These are phyloP conservation scores for Metschnikowia drakensbergensis DNA, from an alignment of 805 yeast genomes.

Conservation along the genomic window DNA sequence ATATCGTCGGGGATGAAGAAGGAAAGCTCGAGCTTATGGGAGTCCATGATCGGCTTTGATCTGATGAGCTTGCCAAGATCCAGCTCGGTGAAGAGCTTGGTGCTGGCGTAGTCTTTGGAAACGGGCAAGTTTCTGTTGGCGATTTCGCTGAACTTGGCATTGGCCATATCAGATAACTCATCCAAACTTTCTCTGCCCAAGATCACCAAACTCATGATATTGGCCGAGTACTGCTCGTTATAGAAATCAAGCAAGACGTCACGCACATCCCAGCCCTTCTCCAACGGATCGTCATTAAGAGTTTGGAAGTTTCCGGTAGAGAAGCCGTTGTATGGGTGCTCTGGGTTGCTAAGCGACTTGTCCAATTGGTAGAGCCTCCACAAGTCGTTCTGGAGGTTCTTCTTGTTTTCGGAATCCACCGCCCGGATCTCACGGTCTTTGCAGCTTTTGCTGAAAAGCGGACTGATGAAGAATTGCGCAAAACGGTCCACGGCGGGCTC, in stretches of 20 bases:
- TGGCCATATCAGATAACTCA: slow-evolving; percentile 67
- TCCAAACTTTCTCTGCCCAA: slow-evolving; percentile 79
- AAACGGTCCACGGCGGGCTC: slow-evolving; percentile 90
- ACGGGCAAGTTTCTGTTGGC: slow-evolving; percentile 46
- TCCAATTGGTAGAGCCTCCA: slow-evolving; percentile 90
- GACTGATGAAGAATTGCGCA: slow-evolving; percentile 85
- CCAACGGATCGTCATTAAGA: slow-evolving; percentile 60
- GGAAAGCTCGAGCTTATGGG: slow-evolving; percentile 58
- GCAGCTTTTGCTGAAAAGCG: slow-evolving; percentile 68
- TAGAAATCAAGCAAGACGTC: slow-evolving; percentile 78
- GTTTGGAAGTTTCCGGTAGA: slow-evolving; percentile 86
- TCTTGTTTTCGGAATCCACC: slow-evolving; percentile 93
- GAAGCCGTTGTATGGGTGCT: slow-evolving; percentile 83
- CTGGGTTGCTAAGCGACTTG: slow-evolving; percentile 63
- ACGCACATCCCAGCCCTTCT: slow-evolving; percentile 67
- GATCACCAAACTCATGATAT: slow-evolving; percentile 82
- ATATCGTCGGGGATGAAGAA: slow-evolving; percentile 77
- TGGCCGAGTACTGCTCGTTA: slow-evolving; percentile 69
- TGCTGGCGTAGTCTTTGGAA: slow-evolving; percentile 40
- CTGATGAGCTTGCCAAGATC: slow-evolving; percentile 52
- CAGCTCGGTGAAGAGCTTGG: slow-evolving; percentile 45
- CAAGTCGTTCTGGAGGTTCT: slow-evolving; percentile 81
- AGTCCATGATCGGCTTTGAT: slow-evolving; percentile 82
- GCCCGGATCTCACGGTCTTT: slow-evolving; percentile 92
- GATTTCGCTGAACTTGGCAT: slow-evolving; percentile 59